phyloP scores from a whole-genome alignment of 2,329 filamentous ascomycete genomes.

The Cladosporium oxysporum region DNA sequence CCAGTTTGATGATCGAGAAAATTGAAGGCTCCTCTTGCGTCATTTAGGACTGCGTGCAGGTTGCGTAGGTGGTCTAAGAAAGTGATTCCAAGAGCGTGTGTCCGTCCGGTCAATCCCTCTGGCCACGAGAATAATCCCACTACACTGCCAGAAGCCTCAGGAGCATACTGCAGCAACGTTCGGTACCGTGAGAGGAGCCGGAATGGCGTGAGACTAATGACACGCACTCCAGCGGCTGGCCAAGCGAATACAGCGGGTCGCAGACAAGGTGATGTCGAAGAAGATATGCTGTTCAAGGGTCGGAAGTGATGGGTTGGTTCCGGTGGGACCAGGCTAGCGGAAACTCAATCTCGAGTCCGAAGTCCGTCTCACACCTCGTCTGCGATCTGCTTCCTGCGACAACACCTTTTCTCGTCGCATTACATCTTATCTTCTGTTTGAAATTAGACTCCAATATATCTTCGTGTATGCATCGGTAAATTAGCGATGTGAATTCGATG shows the following conservation, averaged over 20 bases:
- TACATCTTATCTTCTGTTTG: not conserved
- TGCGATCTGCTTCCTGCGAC: not conserved
- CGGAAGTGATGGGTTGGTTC: not conserved
- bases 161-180: not conserved
- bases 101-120: not conserved
- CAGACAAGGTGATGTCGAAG: constrained; percentile 11
- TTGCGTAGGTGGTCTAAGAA: not conserved
- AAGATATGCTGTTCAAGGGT: not conserved
- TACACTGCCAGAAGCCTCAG: not conserved
- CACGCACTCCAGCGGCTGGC: constrained; percentile 9
- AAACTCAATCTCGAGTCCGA: constrained; percentile 7
- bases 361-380: not conserved
- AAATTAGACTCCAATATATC: not conserved
- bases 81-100: not conserved
- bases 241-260: not conserved
- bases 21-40: not conserved
- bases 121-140: not conserved
- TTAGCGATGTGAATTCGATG: not conserved
- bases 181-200: constrained; percentile 15
- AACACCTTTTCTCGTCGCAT: not conserved
- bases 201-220: constrained; percentile 5
- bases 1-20: not conserved
- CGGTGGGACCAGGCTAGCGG: constrained; percentile 8
- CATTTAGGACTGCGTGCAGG: not conserved
- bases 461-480: not conserved